These are phyloP conservation scores for Talaromyces atroroseus DNA, from an alignment of 2,329 filamentous ascomycete genomes.

Conservation along the genomic window DNA sequence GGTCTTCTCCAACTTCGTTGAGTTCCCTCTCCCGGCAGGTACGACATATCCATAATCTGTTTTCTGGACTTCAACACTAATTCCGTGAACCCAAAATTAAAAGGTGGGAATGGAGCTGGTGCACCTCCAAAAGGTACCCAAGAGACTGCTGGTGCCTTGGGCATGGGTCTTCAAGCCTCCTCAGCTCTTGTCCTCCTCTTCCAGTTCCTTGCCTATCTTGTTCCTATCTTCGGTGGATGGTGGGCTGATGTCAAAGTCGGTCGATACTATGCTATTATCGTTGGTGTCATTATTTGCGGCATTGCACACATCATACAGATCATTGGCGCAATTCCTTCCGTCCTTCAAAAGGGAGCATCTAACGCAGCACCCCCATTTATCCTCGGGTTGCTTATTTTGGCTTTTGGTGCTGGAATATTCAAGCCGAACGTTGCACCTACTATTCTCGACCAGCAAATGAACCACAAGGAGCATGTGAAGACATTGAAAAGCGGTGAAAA, in stretches of 20 bases:
- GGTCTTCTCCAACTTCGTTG: slow-evolving; percentile 58
- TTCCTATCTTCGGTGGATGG: slow-evolving; percentile 57
- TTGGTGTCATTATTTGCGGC: slow-evolving; percentile 47
- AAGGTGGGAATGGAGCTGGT: slow-evolving; percentile 36
- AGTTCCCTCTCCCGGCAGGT: slow-evolving; percentile 52
- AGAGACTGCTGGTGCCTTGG: slow-evolving; percentile 54
- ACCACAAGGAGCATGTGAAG: slow-evolving; percentile 54
- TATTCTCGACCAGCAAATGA: slow-evolving; percentile 64
- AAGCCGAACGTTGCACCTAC: slow-evolving; percentile 73
- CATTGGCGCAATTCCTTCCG: slow-evolving; percentile 37
- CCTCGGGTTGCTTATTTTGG: slow-evolving; percentile 35
- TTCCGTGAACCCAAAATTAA: background rate
- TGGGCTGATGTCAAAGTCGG: slow-evolving; percentile 66
- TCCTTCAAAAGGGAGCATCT: slow-evolving; percentile 28
- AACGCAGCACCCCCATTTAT: slow-evolving; percentile 35
- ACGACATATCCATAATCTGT: background rate
- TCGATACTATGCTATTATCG: slow-evolving; percentile 65
- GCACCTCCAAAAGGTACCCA: slow-evolving; percentile 30
- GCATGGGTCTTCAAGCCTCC: slow-evolving; percentile 52
- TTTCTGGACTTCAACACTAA: background rate
- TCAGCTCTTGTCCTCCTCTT: slow-evolving; percentile 56
- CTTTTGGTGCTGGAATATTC: slow-evolving; percentile 36
- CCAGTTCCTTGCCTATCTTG: slow-evolving; percentile 58
- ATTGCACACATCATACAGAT: slow-evolving; percentile 62
- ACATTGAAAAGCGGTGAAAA: slow-evolving; percentile 55